Evolutionary conservation across 768 basidiomycete species (phyloP).

Genomic region (Flagelloscypha sp.): DNA sequence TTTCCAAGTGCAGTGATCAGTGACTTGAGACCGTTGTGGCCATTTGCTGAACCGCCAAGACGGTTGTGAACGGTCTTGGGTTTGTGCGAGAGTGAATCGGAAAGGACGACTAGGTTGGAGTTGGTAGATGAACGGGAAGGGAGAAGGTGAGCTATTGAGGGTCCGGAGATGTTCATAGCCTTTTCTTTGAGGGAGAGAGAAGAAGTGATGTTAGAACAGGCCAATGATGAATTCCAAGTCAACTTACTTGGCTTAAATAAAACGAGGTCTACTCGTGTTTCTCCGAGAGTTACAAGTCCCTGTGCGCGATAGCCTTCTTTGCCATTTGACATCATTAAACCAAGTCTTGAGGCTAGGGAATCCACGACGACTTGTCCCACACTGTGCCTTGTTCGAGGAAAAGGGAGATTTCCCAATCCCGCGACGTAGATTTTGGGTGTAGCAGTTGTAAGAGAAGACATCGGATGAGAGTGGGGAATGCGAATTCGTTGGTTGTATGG

Average conservation of each 20-base stretch:
- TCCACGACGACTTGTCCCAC: conserved; percentile 70
- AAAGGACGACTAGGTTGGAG: conserved; percentile 52
- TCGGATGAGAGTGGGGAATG: too few species aligned
- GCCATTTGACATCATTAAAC: conserved; percentile 41
- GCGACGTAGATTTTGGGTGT: conserved; percentile 49
- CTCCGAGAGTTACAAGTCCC: conserved; percentile 35
- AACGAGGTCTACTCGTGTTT: conserved; percentile 39
- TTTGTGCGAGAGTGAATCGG: conserved; percentile 68
- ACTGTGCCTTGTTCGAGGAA: conserved; percentile 70
- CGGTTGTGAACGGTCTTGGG: conserved; percentile 47
- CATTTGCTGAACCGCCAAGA: conserved; percentile 70
- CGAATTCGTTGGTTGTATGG: neutral
- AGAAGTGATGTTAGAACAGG: neutral
- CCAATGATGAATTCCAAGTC: neutral
- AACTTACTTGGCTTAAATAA: conserved; percentile 73
- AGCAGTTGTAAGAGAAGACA: too few species aligned
- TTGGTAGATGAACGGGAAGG: conserved; percentile 41
- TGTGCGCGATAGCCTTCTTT: conserved; percentile 42
- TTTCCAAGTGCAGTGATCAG: conserved; percentile 58
- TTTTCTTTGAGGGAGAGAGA: conserved; percentile 38
- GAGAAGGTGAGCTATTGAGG: conserved; percentile 50
- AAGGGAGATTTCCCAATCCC: conserved; percentile 67
- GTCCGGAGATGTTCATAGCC: conserved; percentile 78
- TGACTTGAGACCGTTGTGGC: conserved; percentile 77
- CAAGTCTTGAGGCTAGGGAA: conserved; percentile 51